Base-by-base conservation (phyloP, 495 filamentous ascomycete species). In the Parathielavia hyrcaniae region DNA sequence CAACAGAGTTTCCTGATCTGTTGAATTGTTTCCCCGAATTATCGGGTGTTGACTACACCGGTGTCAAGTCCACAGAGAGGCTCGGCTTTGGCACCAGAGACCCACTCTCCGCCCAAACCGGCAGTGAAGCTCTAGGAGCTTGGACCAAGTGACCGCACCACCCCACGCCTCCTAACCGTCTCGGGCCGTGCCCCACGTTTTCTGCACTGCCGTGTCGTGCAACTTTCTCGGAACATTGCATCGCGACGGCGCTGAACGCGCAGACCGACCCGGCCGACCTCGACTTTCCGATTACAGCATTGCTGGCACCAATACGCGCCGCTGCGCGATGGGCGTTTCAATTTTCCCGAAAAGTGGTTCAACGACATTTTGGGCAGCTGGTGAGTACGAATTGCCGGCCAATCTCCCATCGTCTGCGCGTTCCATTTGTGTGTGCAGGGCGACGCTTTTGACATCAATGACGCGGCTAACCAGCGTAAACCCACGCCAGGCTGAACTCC, bases 301-400 rank as follows among this genome's bases (percentile, higher is more conserved):
- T 9, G 0, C 49, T 26, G 20, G 23, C 35, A 23, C 32, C 19
- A n/a, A 12, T 45, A 48, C 66, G 68, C 66, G 64, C 61, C 62
- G 35, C 16, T 67, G 68, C 64, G 68, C 64, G 62, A 70, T 70
- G 68, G 68, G 68, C 60, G 55, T 55, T 46, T 62, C 54, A 61
- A 52, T 23, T 34, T 6, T 19, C 57, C 55, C 52, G 30, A 1
- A 57, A 34, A 46, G 36, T 44, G 36, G 45, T 61, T 40, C 47
- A 50, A 41, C 57, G 9, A 57, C 53, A 34, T 46, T 51, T 14
- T 38, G 23, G 63, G 61, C 53, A 66, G 67, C 55, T 62, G 49
- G 22, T 14, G 34, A 22, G 67, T 69, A 61, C 64, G 67, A 19
- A 22, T 46, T 16, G 17, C 19, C 50, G 14, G n/a, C 26, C 26